Conservation (phyloP, 2,329 filamentous ascomycete genomes). For the Diaporthe vexans region DNA sequence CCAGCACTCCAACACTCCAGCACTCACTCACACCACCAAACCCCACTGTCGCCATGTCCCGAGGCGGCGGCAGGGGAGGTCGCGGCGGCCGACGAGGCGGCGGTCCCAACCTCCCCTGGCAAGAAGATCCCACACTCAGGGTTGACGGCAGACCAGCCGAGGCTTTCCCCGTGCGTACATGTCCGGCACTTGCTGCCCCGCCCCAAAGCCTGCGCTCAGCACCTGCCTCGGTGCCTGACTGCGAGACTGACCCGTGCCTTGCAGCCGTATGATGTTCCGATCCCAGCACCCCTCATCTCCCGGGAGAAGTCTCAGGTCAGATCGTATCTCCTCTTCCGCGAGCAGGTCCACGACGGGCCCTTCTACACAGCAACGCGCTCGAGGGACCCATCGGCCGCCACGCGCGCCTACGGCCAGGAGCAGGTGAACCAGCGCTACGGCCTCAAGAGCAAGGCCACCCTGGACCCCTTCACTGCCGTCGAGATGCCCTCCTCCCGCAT, state of each 20-base stretch:
- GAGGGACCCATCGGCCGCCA: slow-evolving; percentile 56
- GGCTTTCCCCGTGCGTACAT: slow-evolving; percentile 66
- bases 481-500: slow-evolving; percentile 72
- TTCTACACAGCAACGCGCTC: slow-evolving; percentile 70
- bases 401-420: slow-evolving; percentile 66
- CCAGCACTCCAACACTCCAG: background rate
- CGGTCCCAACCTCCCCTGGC: slow-evolving; percentile 65
- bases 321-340: slow-evolving; percentile 68
- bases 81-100: slow-evolving; percentile 63
- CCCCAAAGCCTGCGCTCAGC: background rate
- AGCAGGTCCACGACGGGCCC: slow-evolving; percentile 67
- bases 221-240: no score
- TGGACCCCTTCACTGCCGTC: slow-evolving; percentile 71
- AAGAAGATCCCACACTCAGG: slow-evolving; percentile 64
- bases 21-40: background rate
- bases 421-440: slow-evolving; percentile 71
- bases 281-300: slow-evolving; percentile 57
- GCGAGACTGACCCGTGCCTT: background rate
- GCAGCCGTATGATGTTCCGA: slow-evolving; percentile 66
- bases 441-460: slow-evolving; percentile 66
- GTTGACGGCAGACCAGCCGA: slow-evolving; percentile 70
- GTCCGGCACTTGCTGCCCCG: background rate
- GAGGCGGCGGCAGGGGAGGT: slow-evolving; percentile 66
- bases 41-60: slow-evolving; percentile 58
- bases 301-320: slow-evolving; percentile 63